Conservation (phyloP, 306 rosid species). For the Gastrolobium villosum region DNA sequence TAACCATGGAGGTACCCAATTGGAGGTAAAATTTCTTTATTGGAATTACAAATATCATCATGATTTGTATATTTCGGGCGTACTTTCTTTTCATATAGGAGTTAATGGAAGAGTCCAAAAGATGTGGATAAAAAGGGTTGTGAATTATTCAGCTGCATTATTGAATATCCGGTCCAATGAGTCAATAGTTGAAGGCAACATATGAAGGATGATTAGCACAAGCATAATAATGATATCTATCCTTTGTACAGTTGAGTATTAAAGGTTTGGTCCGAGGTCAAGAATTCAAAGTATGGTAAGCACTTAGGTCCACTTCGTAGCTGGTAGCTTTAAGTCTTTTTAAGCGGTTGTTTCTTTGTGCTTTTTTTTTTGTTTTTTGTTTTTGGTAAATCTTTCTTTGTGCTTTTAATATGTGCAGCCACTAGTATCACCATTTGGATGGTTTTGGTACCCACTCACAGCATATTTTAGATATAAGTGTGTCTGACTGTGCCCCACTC, state of each 20-base stretch:
- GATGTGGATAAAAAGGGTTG: constrained; percentile 52
- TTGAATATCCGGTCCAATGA: constrained; percentile 50
- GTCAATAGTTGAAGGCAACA: constrained; percentile 48
- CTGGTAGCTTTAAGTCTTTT: constrained; percentile 40
- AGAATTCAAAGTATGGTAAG: constrained; percentile 37
- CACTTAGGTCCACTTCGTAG: constrained; percentile 56
- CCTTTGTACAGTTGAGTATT: background rate
- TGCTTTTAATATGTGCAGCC: constrained; percentile 47
- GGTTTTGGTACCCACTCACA: constrained; percentile 44
- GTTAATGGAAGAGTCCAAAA: constrained; percentile 28
- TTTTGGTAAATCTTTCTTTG: too few species aligned
- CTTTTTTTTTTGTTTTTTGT: constrained; percentile 36
- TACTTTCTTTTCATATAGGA: background rate
- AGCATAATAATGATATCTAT: constrained; percentile 38
- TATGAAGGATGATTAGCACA: constrained; percentile 50
- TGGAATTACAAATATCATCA: constrained; percentile 8
- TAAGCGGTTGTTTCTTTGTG: constrained; percentile 53
- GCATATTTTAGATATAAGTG: constrained; percentile 33
- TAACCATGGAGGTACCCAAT: constrained; percentile 19
- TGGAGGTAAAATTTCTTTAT: background rate
- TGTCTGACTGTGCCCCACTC: constrained; percentile 12
- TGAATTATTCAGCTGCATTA: constrained; percentile 57
- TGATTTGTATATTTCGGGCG: background rate
- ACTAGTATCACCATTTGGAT: constrained; percentile 37
- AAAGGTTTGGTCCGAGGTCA: constrained; percentile 46